These are phyloP conservation scores for Triangularia verruculosa DNA, from an alignment of 2,329 filamentous ascomycete genomes.

Conservation along the genomic window DNA sequence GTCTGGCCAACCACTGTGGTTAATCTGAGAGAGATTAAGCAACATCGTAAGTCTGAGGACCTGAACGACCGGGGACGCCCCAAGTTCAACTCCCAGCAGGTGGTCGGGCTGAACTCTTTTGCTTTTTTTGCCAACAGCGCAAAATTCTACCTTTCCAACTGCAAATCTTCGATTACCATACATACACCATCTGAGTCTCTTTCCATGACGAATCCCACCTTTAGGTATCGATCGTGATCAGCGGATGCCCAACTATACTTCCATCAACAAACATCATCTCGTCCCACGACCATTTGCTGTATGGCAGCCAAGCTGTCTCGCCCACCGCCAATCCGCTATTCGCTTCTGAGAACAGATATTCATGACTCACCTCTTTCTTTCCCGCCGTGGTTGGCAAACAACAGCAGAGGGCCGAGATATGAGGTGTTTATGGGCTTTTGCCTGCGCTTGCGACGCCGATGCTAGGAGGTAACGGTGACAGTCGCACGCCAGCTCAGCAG, in stretches of 20 bases:
- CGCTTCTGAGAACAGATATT: not conserved
- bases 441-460: not conserved
- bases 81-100: not conserved
- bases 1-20: not conserved
- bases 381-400: not conserved
- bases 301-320: not conserved
- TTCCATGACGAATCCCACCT: not conserved
- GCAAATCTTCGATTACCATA: not conserved
- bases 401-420: not conserved
- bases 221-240: not conserved
- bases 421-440: not conserved
- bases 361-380: not conserved
- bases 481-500: conserved; percentile 4
- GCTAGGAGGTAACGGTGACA: not conserved
- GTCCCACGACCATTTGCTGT: not conserved
- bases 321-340: not conserved
- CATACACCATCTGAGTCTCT: not conserved
- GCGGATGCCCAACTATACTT: not conserved
- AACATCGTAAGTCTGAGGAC: not conserved
- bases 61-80: not conserved
- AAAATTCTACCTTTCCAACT: not conserved
- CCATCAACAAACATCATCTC: not conserved
- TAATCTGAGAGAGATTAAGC: not conserved
- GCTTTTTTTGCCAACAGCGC: not conserved
- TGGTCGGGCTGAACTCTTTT: not conserved